phyloP scores from a whole-genome alignment of 306 rosid genomes.

The Cicer judaicum region DNA sequence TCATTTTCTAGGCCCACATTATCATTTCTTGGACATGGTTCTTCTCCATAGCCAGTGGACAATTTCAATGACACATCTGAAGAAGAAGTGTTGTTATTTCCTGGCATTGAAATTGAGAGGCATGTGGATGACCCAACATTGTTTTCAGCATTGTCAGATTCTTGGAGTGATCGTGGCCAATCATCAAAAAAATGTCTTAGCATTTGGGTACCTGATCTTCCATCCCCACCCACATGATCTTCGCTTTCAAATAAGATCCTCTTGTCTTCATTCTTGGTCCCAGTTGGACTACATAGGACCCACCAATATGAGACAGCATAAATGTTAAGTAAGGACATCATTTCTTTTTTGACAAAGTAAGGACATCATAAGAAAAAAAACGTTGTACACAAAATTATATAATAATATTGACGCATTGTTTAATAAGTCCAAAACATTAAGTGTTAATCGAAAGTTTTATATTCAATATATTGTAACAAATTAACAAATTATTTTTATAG shows the following conservation, averaged over 20 bases:
- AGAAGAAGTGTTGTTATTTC: slow-evolving; percentile 51
- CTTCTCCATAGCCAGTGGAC: slow-evolving; percentile 70
- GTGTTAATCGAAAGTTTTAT: too few species aligned
- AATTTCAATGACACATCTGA: slow-evolving; percentile 86
- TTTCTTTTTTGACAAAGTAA: too few species aligned
- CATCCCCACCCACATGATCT: slow-evolving; percentile 55
- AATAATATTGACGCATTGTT: not conserved
- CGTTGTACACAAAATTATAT: not conserved
- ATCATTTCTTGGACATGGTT: slow-evolving; percentile 46
- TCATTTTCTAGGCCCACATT: slow-evolving; percentile 45
- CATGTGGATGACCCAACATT: slow-evolving; percentile 55
- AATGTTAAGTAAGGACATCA: slow-evolving; percentile 27
- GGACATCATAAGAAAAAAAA: not conserved
- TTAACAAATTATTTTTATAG: too few species aligned
- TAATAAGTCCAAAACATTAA: too few species aligned
- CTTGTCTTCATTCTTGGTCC: slow-evolving; percentile 55
- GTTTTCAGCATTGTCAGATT: slow-evolving; percentile 54
- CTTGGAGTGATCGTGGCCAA: slow-evolving; percentile 81
- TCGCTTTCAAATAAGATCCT: slow-evolving; percentile 42
- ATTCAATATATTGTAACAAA: too few species aligned
- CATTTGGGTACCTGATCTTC: slow-evolving; percentile 67
- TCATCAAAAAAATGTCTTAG: slow-evolving; percentile 93
- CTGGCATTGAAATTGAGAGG: slow-evolving; percentile 77
- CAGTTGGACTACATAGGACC: slow-evolving; percentile 52
- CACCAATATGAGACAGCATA: slow-evolving; percentile 9